phyloP scores from a whole-genome alignment of 163 green algal genomes.

The Coccomyxa subellipsoidea region DNA sequence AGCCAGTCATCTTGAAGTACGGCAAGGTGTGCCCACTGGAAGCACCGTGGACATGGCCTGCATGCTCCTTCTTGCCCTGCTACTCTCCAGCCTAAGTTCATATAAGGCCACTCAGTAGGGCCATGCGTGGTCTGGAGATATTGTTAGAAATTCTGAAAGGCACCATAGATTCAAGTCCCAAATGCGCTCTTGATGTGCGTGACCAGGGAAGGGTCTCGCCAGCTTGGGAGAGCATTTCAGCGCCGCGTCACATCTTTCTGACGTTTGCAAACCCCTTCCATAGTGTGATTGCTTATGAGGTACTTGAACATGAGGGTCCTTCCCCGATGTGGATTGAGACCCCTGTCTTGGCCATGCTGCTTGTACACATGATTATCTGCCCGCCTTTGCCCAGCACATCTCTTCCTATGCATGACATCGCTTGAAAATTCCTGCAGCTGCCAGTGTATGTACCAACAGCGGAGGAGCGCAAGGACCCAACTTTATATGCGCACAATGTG shows the following conservation, averaged over 20 bases:
- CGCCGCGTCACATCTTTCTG: constrained; percentile 66
- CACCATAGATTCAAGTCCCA: too few relatives aligned
- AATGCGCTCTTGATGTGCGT: too few relatives aligned
- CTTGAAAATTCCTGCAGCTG: constrained; percentile 37
- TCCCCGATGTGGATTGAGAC: too few relatives aligned
- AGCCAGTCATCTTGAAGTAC: constrained; percentile 77
- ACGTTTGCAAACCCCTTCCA: constrained; percentile 58
- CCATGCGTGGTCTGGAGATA: too few relatives aligned
- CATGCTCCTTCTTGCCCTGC: neutral
- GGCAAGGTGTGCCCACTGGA: constrained; percentile 15
- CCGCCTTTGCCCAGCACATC: too few relatives aligned
- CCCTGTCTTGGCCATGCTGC: too few relatives aligned
- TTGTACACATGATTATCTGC: too few relatives aligned
- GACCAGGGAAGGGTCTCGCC: constrained; percentile 58
- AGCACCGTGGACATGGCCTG: neutral
- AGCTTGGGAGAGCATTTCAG: constrained; percentile 80
- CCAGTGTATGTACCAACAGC: constrained; percentile 72
- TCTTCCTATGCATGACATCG: too few relatives aligned
- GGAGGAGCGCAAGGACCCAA: constrained; percentile 64
- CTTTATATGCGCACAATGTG: constrained; percentile 77
- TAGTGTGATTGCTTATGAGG: constrained; percentile 46
- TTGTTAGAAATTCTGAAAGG: too few relatives aligned
- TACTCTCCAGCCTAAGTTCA: too few relatives aligned
- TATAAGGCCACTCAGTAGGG: too few relatives aligned
- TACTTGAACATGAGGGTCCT: too few relatives aligned